Evolutionary conservation across 345 rosid species (phyloP), one percentile per base, ranked within the genome.

Genomic region (Sapria himalayana): DNA sequence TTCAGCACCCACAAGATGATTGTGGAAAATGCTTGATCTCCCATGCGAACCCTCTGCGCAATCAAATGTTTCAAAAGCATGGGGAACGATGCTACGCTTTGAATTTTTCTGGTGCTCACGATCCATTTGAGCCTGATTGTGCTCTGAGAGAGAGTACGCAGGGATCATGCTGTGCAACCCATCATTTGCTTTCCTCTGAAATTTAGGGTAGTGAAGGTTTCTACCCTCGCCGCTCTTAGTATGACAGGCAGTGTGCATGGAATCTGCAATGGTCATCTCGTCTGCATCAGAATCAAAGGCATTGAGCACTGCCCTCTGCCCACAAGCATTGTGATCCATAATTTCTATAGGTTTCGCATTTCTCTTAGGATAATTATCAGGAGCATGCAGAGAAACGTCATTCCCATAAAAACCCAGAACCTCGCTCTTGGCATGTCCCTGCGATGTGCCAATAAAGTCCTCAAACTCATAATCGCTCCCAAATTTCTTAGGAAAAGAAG

Each of bases 391-490:
- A 25, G 67, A 51, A 43, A 52, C 39, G 35, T 54, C 58, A 50
- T 57, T 64, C 36, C 37, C 44, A 37, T 55, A 59, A 6, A 66
- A 48, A 50, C 43, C 20, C 24, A 45, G 34, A 36, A 52, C 40
- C 41, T 60, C 65, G 44, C 45, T 49, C 53, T 66, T 47, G 18
- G 55, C 45, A 49, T 33, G 22, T 36, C 52, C 49, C 25, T 68
- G 51, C 27, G 76, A 61, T 55, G 67, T 29, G 34, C 67, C 47
- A 16, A 41, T 46, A 51, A 39, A 50, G 33, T 65, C 55, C 32
- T 58, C 48, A 38, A 19, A 39, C n/a, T 55, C 67, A 17, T 54
- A 20, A 33, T 37, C 23, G 23, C 49, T 45, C 39, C 42, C 56
- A 32, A 54, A 50, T 48, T 55, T 51, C 41, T 56, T 60, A 31